Percentiles rank a stretch among this genome's conserved stretches.
These are phyloP conservation scores for Lentinula lateritia DNA, from an alignment of 768 basidiomycete species.

Conservation along the genomic window DNA sequence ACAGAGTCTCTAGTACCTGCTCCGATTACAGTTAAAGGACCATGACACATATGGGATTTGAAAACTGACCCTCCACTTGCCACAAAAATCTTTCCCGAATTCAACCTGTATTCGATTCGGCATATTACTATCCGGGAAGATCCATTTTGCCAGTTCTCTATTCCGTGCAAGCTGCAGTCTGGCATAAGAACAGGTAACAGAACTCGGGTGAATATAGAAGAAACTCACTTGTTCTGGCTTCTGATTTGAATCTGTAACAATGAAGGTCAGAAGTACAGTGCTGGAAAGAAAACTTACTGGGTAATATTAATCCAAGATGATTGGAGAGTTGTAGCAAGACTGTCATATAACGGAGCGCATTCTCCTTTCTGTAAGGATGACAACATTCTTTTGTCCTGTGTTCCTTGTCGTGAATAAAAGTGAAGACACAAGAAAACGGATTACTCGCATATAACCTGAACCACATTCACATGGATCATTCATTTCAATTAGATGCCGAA, in stretches of 20 bases:
- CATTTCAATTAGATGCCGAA: conserved; percentile 68
- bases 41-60: background rate
- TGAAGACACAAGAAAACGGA: background rate
- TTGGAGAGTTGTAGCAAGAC: conserved; percentile 87
- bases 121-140: conserved; percentile 51
- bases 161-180: conserved; percentile 31
- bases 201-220: background rate
- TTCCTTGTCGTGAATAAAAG: background rate
- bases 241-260: conserved; percentile 53
- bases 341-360: conserved; percentile 48
- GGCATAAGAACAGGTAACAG: background rate
- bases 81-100: conserved; percentile 63
- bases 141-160: conserved; percentile 53
- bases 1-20: conserved; percentile 63
- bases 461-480: conserved; percentile 74
- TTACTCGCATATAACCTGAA: conserved; percentile 46
- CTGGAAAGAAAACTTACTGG: conserved; percentile 41
- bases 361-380: conserved; percentile 44
- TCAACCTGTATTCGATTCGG: conserved; percentile 62
- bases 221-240: conserved; percentile 46
- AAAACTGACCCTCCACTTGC: conserved; percentile 66
- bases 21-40: background rate
- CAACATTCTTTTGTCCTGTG: conserved; percentile 39
- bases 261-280: background rate
- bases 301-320: conserved; percentile 82